A percentile compares a stretch with the other conserved stretches of the same genome.
These are phyloP conservation scores for Mixia osmundae DNA, from an alignment of 1,284 basidiomycete species.

Conservation along the genomic window DNA sequence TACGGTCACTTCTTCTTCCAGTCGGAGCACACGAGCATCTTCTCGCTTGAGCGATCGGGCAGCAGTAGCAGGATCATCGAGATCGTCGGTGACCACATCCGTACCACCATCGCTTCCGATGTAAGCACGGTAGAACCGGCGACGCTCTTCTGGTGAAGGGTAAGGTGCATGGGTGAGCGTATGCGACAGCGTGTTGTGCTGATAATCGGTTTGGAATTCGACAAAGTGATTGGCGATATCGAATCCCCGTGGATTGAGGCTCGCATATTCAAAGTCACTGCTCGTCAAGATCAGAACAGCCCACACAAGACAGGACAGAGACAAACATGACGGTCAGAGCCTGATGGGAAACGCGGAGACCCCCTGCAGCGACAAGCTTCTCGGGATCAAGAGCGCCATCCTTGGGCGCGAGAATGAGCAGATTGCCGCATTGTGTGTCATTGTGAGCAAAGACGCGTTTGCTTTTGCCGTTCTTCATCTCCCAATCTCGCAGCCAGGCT, in stretches of 20 bases:
- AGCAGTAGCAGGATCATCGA: slow-evolving; percentile 1
- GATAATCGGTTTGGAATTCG: slow-evolving; percentile 81
- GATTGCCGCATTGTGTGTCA: slow-evolving; percentile 79
- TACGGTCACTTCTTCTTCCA: slow-evolving; percentile 50
- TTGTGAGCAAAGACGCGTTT: slow-evolving; percentile 52
- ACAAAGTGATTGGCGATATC: slow-evolving; percentile 87
- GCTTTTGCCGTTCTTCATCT: slow-evolving; percentile 33
- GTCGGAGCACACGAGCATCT: slow-evolving; percentile 15
- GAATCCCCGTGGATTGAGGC: slow-evolving; percentile 63
- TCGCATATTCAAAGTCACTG: slow-evolving; percentile 72
- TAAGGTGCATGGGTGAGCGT: slow-evolving; percentile 46
- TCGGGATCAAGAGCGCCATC: slow-evolving; percentile 1
- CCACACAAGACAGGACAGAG: not conserved
- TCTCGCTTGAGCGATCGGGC: slow-evolving; percentile 1
- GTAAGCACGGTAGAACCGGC: slow-evolving; percentile 64
- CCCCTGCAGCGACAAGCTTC: slow-evolving; percentile 11
- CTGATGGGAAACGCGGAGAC: slow-evolving; percentile 11
- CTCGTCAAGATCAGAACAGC: not conserved
- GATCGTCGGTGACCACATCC: slow-evolving; percentile 3
- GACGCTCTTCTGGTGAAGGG: slow-evolving; percentile 44
- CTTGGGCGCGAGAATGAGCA: slow-evolving; percentile 37
- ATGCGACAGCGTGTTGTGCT: slow-evolving; percentile 38
- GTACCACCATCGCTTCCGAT: slow-evolving; percentile 23
- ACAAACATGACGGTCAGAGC: slow-evolving; percentile 56
- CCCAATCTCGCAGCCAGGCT: slow-evolving; percentile 38